phyloP scores from a whole-genome alignment of 768 basidiomycete genomes.

The Boletellus sp. region DNA sequence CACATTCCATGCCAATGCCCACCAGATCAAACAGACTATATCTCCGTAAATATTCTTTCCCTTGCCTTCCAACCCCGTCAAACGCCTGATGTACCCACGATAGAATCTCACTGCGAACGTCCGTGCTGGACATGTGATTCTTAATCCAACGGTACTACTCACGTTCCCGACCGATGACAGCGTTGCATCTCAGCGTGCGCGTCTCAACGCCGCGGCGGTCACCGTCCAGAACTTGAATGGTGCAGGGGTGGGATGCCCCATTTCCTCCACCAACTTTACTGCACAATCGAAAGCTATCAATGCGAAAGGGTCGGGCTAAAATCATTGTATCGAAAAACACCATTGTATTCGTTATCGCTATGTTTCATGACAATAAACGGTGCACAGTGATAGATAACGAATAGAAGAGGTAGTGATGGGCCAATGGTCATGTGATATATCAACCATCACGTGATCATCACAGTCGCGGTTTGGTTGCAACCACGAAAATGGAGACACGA shows the following conservation, averaged over 20 bases:
- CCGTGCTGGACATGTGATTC: slow-evolving; percentile 38
- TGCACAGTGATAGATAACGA: too few species aligned
- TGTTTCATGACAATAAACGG: too few species aligned
- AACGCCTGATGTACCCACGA: background rate
- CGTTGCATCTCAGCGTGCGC: slow-evolving; percentile 38
- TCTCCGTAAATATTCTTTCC: slow-evolving; percentile 14
- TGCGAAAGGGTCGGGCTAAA: slow-evolving; percentile 10
- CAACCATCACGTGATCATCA: slow-evolving; percentile 24
- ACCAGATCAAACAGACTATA: slow-evolving; percentile 24
- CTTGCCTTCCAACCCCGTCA: background rate
- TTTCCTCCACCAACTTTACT: slow-evolving; percentile 57
- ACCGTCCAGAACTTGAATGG: slow-evolving; percentile 72
- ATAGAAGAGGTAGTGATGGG: too few species aligned
- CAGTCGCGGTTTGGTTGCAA: slow-evolving; percentile 24
- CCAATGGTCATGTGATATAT: slow-evolving; percentile 19
- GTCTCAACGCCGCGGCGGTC: slow-evolving; percentile 55
- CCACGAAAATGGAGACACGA: slow-evolving; percentile 13
- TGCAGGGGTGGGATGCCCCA: slow-evolving; percentile 63
- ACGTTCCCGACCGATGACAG: slow-evolving; percentile 44
- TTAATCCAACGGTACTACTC: slow-evolving; percentile 38
- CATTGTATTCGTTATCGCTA: background rate
- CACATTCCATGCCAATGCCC: slow-evolving; percentile 37
- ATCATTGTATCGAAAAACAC: background rate
- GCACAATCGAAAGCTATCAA: slow-evolving; percentile 32
- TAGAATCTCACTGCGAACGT: slow-evolving; percentile 39